These are phyloP conservation scores for Parathielavia appendiculata DNA, from an alignment of 495 filamentous ascomycete genomes.

Conservation along the genomic window DNA sequence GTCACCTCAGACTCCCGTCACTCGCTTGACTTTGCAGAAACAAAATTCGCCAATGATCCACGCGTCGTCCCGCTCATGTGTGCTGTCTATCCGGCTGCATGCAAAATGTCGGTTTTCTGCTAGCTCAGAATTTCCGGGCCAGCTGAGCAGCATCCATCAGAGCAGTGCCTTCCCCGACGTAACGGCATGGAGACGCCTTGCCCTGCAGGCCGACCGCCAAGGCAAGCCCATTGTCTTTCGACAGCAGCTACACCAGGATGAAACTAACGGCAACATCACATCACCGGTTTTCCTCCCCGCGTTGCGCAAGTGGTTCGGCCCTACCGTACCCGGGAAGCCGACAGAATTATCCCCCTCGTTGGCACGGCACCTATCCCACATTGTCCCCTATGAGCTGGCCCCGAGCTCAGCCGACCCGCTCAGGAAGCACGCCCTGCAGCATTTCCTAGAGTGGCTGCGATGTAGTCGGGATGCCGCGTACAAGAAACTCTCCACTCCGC, in stretches of 20 bases:
- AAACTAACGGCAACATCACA: background rate
- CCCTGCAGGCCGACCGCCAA: background rate
- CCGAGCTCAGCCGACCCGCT: background rate
- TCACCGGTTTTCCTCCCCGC: slow-evolving; percentile 4
- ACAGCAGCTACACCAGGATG: background rate
- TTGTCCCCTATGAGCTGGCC: slow-evolving; percentile 8
- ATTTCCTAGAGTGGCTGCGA: background rate
- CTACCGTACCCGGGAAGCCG: background rate
- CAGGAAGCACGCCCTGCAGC: background rate
- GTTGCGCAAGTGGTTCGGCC: slow-evolving; percentile 10
- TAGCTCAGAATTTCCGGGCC: background rate
- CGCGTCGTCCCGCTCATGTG: background rate
- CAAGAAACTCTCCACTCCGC: background rate
- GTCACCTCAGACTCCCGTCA: too few relatives aligned
- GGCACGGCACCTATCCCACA: background rate
- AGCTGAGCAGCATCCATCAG: background rate
- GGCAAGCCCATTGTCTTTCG: background rate
- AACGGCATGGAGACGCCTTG: background rate
- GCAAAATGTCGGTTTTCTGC: background rate
- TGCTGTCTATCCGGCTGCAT: background rate
- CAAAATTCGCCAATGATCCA: background rate
- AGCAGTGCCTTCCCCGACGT: background rate
- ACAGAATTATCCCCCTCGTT: background rate
- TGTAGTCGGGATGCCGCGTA: background rate
- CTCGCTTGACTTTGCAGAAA: background rate